Percentiles rank a stretch among this genome's conserved stretches.
phyloP scores from a whole-genome alignment of 2,329 filamentous ascomycete species.

The Paecilomyces niveus region DNA sequence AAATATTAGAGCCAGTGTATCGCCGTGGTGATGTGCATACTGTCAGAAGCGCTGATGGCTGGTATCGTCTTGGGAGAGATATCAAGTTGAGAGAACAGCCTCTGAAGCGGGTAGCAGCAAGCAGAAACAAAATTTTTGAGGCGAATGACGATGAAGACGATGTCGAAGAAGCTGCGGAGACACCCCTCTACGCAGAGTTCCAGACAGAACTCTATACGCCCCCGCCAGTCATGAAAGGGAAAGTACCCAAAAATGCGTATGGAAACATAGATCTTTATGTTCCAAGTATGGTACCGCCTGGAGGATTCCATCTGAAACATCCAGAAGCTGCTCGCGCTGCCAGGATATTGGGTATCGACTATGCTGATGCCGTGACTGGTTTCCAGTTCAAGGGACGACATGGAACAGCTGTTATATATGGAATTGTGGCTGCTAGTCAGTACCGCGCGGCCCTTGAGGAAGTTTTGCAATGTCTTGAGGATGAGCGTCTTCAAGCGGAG shows the following conservation, averaged over 20 bases:
- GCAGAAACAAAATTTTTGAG: conserved; percentile 25
- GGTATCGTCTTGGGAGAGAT: conserved; percentile 81
- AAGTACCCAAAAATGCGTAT: conserved; percentile 57
- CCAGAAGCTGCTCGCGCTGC: conserved; percentile 63
- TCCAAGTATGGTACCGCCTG: conserved; percentile 56
- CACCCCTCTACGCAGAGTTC: conserved; percentile 48
- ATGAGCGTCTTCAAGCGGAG: conserved; percentile 58
- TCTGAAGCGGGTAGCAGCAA: conserved; percentile 61
- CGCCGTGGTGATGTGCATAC: conserved; percentile 71
- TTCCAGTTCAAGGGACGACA: conserved; percentile 82
- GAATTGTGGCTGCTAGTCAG: conserved; percentile 68
- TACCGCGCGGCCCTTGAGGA: conserved; percentile 64
- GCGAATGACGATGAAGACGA: conserved; percentile 32
- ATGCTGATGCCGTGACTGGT: conserved; percentile 80
- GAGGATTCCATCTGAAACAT: conserved; percentile 51
- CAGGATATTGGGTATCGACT: conserved; percentile 70
- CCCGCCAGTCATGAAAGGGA: conserved; percentile 66
- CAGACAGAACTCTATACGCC: conserved; percentile 67
- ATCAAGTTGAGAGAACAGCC: conserved; percentile 74
- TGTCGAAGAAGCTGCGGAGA: conserved; percentile 49
- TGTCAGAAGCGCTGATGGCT: conserved; percentile 74
- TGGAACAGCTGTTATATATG: conserved; percentile 75
- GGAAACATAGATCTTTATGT: conserved; percentile 60
- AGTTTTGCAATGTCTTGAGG: conserved; percentile 60
- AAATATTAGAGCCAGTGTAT: conserved; percentile 68